Percentiles rank a stretch among this genome's conserved stretches.
phyloP scores from a whole-genome alignment of 768 basidiomycete species.

The Phylloporus sp. region DNA sequence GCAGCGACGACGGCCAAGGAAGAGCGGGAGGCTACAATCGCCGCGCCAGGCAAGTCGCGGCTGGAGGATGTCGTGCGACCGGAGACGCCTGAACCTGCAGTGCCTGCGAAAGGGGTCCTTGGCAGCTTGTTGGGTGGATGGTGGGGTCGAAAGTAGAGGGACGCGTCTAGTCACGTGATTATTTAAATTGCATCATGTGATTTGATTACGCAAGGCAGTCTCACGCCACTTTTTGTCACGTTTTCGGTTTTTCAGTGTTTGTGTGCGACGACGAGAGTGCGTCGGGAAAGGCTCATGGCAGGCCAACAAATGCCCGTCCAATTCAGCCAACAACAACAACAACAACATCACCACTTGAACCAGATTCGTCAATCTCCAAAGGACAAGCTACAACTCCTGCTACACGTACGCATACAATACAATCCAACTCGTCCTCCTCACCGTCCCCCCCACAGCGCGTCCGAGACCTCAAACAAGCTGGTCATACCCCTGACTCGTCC shows the following conservation, averaged over 20 bases:
- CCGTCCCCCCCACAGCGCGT: constrained; percentile 34
- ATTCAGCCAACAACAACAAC: constrained; percentile 18
- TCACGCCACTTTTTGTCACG: constrained; percentile 20
- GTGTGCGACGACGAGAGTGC: constrained; percentile 8
- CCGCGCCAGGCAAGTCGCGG: constrained; percentile 44
- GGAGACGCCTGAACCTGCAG: constrained; percentile 46
- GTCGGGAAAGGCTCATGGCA: constrained; percentile 16
- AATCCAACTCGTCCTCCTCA: fast-evolving
- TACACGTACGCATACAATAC: constrained; percentile 9
- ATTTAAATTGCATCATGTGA: constrained; percentile 13
- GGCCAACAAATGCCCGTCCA: constrained; percentile 25
- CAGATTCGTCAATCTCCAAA: constrained; percentile 17
- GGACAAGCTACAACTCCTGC: constrained; percentile 24
- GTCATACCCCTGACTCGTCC: constrained; percentile 41
- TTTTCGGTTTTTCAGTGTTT: constrained; percentile 18
- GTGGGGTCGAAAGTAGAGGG: constrained; percentile 52
- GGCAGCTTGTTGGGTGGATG: constrained; percentile 72
- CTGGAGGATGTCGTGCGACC: constrained; percentile 46
- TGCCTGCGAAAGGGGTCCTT: constrained; percentile 49
- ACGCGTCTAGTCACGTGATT: constrained; percentile 2
- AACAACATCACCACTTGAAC: constrained; percentile 3
- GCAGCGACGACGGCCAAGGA: constrained; percentile 16
- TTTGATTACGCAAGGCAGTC: constrained; percentile 1
- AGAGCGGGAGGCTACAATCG: constrained; percentile 13
- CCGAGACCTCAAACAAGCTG: constrained; percentile 38